These are phyloP conservation scores for Trichoderma sp. DNA, from an alignment of 2,329 filamentous ascomycete species.

Conservation along the genomic window DNA sequence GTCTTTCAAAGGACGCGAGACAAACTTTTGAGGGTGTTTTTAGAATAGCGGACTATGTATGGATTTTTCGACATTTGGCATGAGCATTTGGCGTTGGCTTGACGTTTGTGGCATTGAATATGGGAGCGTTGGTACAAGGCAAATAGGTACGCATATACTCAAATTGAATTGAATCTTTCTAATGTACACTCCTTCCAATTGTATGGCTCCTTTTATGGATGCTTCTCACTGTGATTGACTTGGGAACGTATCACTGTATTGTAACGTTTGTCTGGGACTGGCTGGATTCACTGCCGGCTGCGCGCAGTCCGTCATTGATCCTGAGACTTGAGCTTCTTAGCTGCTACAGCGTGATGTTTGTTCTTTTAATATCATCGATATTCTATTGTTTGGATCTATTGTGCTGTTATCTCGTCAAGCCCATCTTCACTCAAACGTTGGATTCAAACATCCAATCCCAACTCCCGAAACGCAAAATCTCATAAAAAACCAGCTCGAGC, in stretches of 20 bases:
- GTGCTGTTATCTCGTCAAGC: not conserved
- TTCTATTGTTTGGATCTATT: not conserved
- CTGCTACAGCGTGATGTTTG: not conserved
- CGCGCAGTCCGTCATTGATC: not conserved
- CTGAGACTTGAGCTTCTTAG: not conserved
- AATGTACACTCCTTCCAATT: too few relatives aligned
- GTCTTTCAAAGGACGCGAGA: constrained; percentile 27
- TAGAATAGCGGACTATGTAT: not conserved
- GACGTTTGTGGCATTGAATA: constrained; percentile 1
- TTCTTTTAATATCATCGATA: not conserved
- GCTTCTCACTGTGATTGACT: not conserved
- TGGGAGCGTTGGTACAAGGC: not conserved
- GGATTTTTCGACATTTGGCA: not conserved
- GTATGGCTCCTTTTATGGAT: not conserved
- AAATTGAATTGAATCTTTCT: not conserved
- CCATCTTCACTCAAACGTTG: not conserved
- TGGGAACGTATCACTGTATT: not conserved
- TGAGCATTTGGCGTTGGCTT: not conserved
- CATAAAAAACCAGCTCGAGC: not conserved
- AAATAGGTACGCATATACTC: not conserved
- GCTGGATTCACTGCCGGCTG: constrained; percentile 9
- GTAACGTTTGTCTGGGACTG: not conserved
- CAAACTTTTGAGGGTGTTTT: not conserved
- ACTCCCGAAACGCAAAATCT: not conserved
- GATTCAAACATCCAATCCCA: not conserved